phyloP scores from a whole-genome alignment of 1,284 basidiomycete species.

The Polyporus tsugae region DNA sequence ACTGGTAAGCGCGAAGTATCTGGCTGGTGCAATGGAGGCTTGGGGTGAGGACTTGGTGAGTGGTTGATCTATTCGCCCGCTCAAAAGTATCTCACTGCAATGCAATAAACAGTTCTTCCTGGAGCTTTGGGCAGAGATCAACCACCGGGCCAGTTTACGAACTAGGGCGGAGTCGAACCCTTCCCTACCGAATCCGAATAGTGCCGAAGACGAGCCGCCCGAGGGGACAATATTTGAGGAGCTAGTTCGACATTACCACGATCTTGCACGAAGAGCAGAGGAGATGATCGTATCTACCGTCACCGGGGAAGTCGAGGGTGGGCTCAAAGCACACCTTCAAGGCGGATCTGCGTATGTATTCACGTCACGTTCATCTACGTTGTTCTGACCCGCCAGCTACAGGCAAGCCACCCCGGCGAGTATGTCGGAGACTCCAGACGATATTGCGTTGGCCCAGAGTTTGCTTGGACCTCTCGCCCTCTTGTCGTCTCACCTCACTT shows the following conservation, averaged over 20 bases:
- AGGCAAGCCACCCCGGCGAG: conserved; percentile 38
- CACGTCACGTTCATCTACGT: background rate
- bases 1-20: conserved; percentile 77
- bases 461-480: conserved; percentile 77
- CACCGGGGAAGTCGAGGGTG: conserved; percentile 78
- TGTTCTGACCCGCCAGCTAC: background rate
- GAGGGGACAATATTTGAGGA: conserved; percentile 81
- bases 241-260: conserved; percentile 68
- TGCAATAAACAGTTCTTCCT: conserved; percentile 77
- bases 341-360: conserved; percentile 32
- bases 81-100: background rate
- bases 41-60: conserved; percentile 90
- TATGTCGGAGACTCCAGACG: conserved; percentile 39
- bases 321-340: conserved; percentile 69
- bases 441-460: conserved; percentile 67
- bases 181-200: conserved; percentile 57
- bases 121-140: conserved; percentile 85
- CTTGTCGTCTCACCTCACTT: conserved; percentile 75
- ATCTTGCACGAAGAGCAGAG: conserved; percentile 76
- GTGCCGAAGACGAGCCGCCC: conserved; percentile 47
- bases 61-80: background rate
- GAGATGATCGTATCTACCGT: conserved; percentile 87
- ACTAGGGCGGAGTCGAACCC: conserved; percentile 55
- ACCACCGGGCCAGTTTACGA: conserved; percentile 61
- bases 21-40: conserved; percentile 68